Base-by-base conservation (phyloP, 805 yeast species). In the Myxozyma kluyveri region DNA sequence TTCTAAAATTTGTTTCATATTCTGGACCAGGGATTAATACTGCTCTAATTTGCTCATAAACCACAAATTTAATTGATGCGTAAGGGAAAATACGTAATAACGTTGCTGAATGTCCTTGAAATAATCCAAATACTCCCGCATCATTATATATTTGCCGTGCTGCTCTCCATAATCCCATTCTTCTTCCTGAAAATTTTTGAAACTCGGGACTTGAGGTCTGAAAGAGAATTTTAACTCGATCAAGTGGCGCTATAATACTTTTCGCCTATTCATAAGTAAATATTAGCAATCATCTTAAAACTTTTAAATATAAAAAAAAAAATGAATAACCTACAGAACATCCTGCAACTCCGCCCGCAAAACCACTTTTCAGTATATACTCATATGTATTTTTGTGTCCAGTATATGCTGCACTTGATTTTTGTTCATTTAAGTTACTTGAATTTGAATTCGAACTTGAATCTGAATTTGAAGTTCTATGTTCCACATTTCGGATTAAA, bases 301-400 rank as follows among this genome's bases (percentile, higher is more conserved):
- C 35, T 14, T 10, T 31, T 10, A 31, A 10, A 14, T 10, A 10
- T 14, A 14, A 31, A 31, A 31, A 31, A 31, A 42, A 7, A 21
- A 29, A 22, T 22, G 32, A 22, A 17, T 29, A 1, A 55, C 62
- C 4, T 59, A 59, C 62, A n/a, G 93, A 88, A 47, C 89, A 82
- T 1, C 99, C 99, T 0, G 98, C 96, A 2, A 87, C 62, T 2
- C 99, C 99, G 18, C 99, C 99, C 0, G 99, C 95, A 0, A 89
- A 59, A 0, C 96, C 99, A 19, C 95, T 84, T 56, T 88, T 76
- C 33, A 88, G 54, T 17, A 93, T 82, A 68, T 91, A 93, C 53
- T 86, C 91, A 26, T 42, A 46, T 19, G 60, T 29, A 29, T 29
- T 29, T 14, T 29, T 29, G 33, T 14, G 33, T 29, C 14, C 33